A percentile compares a stretch with the other conserved stretches of the same genome.
Conservation (phyloP, 2,329 filamentous ascomycete genomes). For the Madurella fahalii region DNA sequence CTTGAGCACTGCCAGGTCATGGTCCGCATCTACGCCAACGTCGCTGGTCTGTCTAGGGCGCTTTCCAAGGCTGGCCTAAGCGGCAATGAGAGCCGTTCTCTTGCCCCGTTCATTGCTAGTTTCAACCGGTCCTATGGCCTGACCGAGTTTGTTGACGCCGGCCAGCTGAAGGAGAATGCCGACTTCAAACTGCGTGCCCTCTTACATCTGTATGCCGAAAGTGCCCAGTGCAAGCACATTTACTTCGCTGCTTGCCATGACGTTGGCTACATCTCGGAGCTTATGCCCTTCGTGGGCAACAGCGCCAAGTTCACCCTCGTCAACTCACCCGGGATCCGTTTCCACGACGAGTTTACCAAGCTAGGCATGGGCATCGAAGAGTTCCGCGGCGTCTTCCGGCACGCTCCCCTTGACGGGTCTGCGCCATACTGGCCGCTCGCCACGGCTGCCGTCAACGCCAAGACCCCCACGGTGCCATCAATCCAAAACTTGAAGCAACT, state of each 20-base stretch:
- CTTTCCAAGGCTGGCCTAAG: constrained; percentile 46
- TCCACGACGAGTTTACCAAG: constrained; percentile 49
- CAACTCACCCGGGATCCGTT: constrained; percentile 27
- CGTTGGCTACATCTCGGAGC: constrained; percentile 51
- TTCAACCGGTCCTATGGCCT: constrained; percentile 55
- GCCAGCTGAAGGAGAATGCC: constrained; percentile 56
- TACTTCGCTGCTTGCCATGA: constrained; percentile 62
- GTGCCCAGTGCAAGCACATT: constrained; percentile 60
- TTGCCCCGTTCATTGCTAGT: constrained; percentile 51
- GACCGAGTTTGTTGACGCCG: constrained; percentile 59
- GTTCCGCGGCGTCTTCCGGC: constrained; percentile 49
- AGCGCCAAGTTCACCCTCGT: constrained; percentile 53
- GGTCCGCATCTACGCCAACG: constrained; percentile 53
- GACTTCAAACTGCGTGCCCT: constrained; percentile 55
- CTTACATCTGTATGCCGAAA: constrained; percentile 50
- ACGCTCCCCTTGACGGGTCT: constrained; percentile 8
- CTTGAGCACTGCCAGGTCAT: constrained; percentile 50
- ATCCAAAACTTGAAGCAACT: neutral
- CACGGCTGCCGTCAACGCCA: neutral
- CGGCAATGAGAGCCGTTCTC: constrained; percentile 52
- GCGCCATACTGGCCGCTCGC: neutral
- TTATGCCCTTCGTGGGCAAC: constrained; percentile 49
- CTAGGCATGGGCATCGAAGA: constrained; percentile 49
- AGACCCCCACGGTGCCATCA: neutral
- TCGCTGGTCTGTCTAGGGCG: constrained; percentile 48